These are phyloP conservation scores for Phellinidium pouzarii DNA, from an alignment of 1,284 basidiomycete genomes.

Conservation along the genomic window DNA sequence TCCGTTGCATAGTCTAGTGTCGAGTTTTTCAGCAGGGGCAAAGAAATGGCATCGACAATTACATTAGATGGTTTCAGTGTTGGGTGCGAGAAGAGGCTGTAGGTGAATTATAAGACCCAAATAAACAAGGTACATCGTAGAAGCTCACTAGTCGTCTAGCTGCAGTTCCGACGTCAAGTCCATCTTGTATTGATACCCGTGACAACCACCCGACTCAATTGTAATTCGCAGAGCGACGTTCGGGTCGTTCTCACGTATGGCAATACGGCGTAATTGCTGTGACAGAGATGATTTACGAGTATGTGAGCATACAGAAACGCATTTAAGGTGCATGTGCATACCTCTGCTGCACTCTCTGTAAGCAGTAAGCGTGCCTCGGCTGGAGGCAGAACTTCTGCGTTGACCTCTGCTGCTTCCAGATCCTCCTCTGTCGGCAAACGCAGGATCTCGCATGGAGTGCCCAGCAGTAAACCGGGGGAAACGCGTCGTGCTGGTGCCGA, in stretches of 20 bases:
- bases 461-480: background rate
- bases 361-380: conserved; percentile 45
- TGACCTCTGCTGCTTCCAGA: conserved; percentile 48
- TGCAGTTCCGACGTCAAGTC: conserved; percentile 55
- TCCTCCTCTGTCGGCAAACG: conserved; percentile 40
- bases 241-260: conserved; percentile 49
- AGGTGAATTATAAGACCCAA: conserved; percentile 1
- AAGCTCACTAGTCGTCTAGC: conserved; percentile 74
- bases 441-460: background rate
- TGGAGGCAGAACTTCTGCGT: conserved; percentile 42
- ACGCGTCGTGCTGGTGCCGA: background rate
- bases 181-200: conserved; percentile 91
- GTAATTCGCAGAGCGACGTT: conserved; percentile 65
- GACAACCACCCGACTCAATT: conserved; percentile 87
- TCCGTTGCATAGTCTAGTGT: conserved; percentile 88
- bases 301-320: background rate
- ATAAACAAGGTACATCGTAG: conserved; percentile 5
- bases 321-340: conserved; percentile 27
- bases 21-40: conserved; percentile 74
- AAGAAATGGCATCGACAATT: conserved; percentile 75
- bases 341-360: conserved; percentile 69
- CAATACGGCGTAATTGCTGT: conserved; percentile 64
- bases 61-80: conserved; percentile 64
- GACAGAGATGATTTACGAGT: background rate
- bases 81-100: conserved; percentile 62